Conservation (phyloP, 176 grass and related monocot species). For the barley (Hordeum vulgare) region MorexV3_pseudomolecules_assembly NC_058522.1:73151189-73151688, state of each 20-base stretch:
- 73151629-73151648: conserved; percentile 19
- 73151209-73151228: conserved; percentile 36
- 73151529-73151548: conserved; percentile 44
- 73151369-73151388: not conserved
- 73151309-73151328: not conserved
- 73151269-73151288: not conserved
- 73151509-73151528: conserved; percentile 40
- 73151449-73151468: not conserved
- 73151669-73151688: not conserved
- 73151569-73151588: not conserved
- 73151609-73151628: conserved; percentile 22
- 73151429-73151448: not conserved
- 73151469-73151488: conserved; percentile 5
- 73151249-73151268: not conserved
- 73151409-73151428: conserved; percentile 13
- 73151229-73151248: conserved; percentile 29
- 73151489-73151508: conserved; percentile 19
- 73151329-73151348: not conserved
- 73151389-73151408: not conserved
- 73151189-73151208: not conserved
- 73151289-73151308: not conserved
- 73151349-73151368: not conserved
- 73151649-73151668: conserved; percentile 4
- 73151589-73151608: conserved; percentile 50
- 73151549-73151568: conserved; percentile 41